Evolutionary conservation across 139 green algal genomes (phyloP), one percentile per base, ranked within the genome.

Genomic region (Tetraselmis chui): DNA sequence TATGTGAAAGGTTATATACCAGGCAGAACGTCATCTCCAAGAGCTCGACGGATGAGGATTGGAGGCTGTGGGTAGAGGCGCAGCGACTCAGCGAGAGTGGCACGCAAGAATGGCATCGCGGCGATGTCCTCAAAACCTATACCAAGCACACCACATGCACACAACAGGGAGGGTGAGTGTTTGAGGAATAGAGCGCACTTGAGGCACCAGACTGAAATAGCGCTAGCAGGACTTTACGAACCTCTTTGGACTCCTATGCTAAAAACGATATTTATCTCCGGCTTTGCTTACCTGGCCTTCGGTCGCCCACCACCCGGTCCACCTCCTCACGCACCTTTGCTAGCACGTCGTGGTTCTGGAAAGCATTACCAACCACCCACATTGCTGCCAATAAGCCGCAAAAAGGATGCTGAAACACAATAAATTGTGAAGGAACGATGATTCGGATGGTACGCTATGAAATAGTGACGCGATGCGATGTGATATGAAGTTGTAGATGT

Each of bases 31-130:
- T 98, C 96, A 27, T 91, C 84, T 0, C 25, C 85, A 28, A 99
- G 89, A 0, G 95, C 86, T 0, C 97, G 89, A 28, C 96, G 88
- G 84, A 99, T 98, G 59, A 99, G 92, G 79, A 99, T 92, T 25
- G 97, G 97, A 1, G 97, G 97, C 89, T 99, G 94, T 1, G 96
- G 96, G 87, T 98, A 99, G 31, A 99, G 78, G 31, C 96, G 86
- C 82, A 99, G 89, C 1, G 91, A 93, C 91, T 99, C 96, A 5
- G 92, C 91, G 27, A 99, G 81, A 1, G 79, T 83, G 1, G 88
- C 86, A 32, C 91, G 85, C 28, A 92, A 80, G 87, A 94, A 95
- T 5, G 87, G 85, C 84, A 98, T 67, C 24, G 82, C 77, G 30
- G 83, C 85, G 31, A 97, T 89, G 82, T 96, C 90, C 0, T 92